These are phyloP conservation scores for Myxozyma geophila DNA, from an alignment of 805 yeast genomes.

Conservation along the genomic window DNA sequence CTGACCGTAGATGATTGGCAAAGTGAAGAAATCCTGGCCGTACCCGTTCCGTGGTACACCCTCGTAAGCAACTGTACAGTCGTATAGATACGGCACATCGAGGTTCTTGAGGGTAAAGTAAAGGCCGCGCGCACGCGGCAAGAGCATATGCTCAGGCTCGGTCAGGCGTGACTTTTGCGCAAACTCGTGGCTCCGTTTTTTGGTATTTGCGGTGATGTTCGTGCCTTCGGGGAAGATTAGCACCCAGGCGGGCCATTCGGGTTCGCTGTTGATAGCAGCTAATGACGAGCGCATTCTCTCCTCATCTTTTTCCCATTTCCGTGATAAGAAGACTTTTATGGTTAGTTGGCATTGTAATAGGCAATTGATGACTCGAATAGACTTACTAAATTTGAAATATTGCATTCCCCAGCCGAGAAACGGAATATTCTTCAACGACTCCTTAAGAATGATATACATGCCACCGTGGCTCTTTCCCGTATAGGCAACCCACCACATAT, in stretches of 20 bases:
- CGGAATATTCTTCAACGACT: slow-evolving; percentile 71
- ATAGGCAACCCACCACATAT: slow-evolving; percentile 82
- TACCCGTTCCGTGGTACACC: slow-evolving; percentile 64
- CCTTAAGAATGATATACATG: slow-evolving; percentile 76
- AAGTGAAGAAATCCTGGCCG: slow-evolving; percentile 78
- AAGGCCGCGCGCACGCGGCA: slow-evolving; percentile 86
- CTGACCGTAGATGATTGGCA: slow-evolving; percentile 63
- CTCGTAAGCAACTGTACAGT: slow-evolving; percentile 80
- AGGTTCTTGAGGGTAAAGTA: slow-evolving; percentile 66
- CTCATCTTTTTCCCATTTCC: slow-evolving; percentile 86
- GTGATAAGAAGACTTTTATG: slow-evolving; percentile 51
- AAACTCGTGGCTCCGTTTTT: slow-evolving; percentile 59
- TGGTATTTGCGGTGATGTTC: slow-evolving; percentile 70
- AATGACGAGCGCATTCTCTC: slow-evolving; percentile 60
- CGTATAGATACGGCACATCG: slow-evolving; percentile 61
- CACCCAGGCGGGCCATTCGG: slow-evolving; percentile 62
- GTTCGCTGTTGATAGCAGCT: slow-evolving; percentile 55
- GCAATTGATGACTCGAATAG: not conserved
- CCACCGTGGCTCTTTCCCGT: slow-evolving; percentile 67
- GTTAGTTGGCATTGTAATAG: not conserved
- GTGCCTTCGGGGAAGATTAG: slow-evolving; percentile 95
- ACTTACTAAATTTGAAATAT: slow-evolving; percentile 61
- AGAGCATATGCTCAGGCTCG: slow-evolving; percentile 61
- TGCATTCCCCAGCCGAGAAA: slow-evolving; percentile 85
- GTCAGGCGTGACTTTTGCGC: slow-evolving; percentile 54